These are phyloP conservation scores for Graphiopsis chlorocephala DNA, from an alignment of 2,329 filamentous ascomycete genomes.

Conservation along the genomic window DNA sequence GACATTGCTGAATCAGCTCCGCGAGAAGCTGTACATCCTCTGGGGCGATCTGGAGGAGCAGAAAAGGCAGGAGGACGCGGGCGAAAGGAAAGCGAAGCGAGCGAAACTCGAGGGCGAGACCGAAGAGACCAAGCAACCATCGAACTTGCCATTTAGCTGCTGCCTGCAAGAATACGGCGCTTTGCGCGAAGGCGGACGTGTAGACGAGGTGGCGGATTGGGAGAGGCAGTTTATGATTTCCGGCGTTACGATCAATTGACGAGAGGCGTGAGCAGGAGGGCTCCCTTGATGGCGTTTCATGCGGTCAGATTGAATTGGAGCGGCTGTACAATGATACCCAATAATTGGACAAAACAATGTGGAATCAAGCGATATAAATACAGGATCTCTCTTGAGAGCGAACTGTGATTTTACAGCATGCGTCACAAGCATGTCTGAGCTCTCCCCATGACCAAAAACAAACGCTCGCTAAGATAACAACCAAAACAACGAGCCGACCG, in stretches of 20 bases:
- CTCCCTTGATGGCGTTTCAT: not conserved
- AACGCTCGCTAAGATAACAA: not conserved
- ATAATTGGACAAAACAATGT: not conserved
- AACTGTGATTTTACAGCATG: not conserved
- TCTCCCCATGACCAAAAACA: not conserved
- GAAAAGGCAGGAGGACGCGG: constrained; percentile 42
- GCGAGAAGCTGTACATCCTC: constrained; percentile 69
- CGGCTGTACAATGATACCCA: not conserved
- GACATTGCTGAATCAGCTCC: constrained; percentile 52
- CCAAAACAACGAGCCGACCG: not conserved
- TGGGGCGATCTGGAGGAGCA: constrained; percentile 84
- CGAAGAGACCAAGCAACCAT: constrained; percentile 18
- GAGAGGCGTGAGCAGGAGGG: not conserved
- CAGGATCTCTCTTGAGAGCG: not conserved
- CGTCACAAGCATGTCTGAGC: not conserved
- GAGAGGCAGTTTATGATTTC: constrained; percentile 14
- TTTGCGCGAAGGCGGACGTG: not conserved
- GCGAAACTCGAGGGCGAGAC: not conserved
- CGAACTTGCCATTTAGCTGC: constrained; percentile 47
- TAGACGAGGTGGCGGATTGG: constrained; percentile 5
- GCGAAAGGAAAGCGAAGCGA: constrained; percentile 10
- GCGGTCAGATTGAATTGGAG: not conserved
- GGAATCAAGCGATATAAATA: not conserved
- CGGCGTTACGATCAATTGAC: constrained; percentile 11
- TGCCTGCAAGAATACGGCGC: constrained; percentile 45